Conservation (phyloP, 371 early-diverging fungal species). For the Syncephalastrum sp. region DNA sequence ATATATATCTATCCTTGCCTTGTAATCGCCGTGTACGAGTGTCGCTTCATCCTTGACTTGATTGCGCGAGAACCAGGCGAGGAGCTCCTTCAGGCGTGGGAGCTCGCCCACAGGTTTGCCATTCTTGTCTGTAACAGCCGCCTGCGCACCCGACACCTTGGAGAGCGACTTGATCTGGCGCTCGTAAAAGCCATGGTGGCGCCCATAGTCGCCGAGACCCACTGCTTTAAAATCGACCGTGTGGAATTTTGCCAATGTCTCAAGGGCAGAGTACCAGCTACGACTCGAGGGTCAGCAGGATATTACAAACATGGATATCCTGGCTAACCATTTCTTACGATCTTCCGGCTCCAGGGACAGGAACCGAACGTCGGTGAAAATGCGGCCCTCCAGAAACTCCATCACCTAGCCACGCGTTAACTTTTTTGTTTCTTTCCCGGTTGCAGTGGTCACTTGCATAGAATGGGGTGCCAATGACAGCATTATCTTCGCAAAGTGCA, state of each 20-base stretch:
- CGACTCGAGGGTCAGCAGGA: too few species aligned
- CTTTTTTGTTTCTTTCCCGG: constrained; percentile 8
- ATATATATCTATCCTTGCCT: constrained; percentile 29
- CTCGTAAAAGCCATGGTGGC: constrained; percentile 66
- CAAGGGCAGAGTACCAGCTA: constrained; percentile 71
- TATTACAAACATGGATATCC: background rate
- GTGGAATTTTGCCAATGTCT: constrained; percentile 78
- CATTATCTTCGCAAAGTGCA: constrained; percentile 73
- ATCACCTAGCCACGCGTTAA: constrained; percentile 54
- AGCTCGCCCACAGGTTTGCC: constrained; percentile 63
- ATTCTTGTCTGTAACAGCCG: constrained; percentile 51
- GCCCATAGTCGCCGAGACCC: constrained; percentile 72
- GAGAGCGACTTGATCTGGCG: constrained; percentile 75
- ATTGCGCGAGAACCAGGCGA: constrained; percentile 69
- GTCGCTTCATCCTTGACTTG: constrained; percentile 69
- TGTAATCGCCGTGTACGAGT: constrained; percentile 92
- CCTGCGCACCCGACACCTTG: constrained; percentile 68
- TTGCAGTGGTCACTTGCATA: constrained; percentile 52
- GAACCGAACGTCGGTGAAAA: constrained; percentile 67
- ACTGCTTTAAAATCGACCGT: constrained; percentile 58
- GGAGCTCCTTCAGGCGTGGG: constrained; percentile 64
- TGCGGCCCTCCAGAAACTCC: constrained; percentile 88
- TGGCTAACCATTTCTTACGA: constrained; percentile 48
- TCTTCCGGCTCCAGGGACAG: constrained; percentile 51
- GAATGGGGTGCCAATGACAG: constrained; percentile 85